Conservation (phyloP, 2,329 filamentous ascomycete genomes). For the Neodidymelliopsis sp. region DNA sequence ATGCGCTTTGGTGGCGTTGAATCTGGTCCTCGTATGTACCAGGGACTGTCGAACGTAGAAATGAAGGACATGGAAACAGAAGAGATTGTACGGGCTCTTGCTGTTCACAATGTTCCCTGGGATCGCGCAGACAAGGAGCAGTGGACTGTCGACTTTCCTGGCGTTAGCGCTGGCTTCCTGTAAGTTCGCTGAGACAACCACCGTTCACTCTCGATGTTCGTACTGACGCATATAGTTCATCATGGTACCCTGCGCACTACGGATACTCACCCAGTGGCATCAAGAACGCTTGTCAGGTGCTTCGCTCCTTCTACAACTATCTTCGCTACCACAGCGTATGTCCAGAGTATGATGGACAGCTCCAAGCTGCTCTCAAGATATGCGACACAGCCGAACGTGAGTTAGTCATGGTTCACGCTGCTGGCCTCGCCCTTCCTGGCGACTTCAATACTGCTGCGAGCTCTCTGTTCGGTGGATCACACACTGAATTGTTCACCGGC, state of each 20-base stretch:
- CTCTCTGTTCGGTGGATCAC: conserved; percentile 68
- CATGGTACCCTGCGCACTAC: conserved; percentile 62
- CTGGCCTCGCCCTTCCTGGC: conserved; percentile 70
- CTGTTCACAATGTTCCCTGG: conserved; percentile 66
- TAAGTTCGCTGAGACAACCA: conserved; percentile 58
- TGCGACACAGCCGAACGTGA: conserved; percentile 74
- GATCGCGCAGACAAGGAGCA: conserved; percentile 59
- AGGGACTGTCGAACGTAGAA: conserved; percentile 66
- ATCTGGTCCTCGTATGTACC: conserved; percentile 67
- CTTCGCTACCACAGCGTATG: conserved; percentile 85
- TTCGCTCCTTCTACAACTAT: conserved; percentile 90
- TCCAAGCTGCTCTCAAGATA: conserved; percentile 69
- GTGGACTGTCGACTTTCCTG: conserved; percentile 83
- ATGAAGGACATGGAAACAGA: conserved; percentile 68
- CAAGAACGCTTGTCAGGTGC: conserved; percentile 68
- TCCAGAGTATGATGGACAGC: conserved; percentile 75
- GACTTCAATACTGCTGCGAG: conserved; percentile 81
- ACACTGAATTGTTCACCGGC: conserved; percentile 53
- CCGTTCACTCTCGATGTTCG: conserved; percentile 5
- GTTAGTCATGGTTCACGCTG: conserved; percentile 64
- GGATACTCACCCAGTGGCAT: conserved; percentile 61
- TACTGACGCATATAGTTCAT: conserved; percentile 57
- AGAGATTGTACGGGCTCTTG: conserved; percentile 70
- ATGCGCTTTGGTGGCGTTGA: conserved; percentile 84
- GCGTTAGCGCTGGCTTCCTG: conserved; percentile 80